Conservation (phyloP, 768 basidiomycete genomes). For the Termitomyces sp. region DNA sequence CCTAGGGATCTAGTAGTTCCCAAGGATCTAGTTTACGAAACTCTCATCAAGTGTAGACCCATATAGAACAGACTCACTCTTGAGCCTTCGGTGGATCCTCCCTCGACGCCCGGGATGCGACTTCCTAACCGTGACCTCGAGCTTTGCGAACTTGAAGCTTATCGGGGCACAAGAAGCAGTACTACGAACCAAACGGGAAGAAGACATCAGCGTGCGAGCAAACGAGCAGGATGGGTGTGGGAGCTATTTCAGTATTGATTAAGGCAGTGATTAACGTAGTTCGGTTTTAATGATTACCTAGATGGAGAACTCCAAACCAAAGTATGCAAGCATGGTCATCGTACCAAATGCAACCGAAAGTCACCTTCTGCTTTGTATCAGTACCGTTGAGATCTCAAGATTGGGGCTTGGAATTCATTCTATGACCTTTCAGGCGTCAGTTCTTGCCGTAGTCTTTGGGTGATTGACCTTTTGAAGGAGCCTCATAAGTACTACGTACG, state of each 20-base stretch:
- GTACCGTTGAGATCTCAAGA: not conserved
- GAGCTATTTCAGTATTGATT: not conserved
- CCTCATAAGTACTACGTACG: too few relatives aligned
- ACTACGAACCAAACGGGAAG: conserved; percentile 3
- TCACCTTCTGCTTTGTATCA: not conserved
- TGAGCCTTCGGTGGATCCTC: conserved; percentile 13
- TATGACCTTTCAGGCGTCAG: not conserved
- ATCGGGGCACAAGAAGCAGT: conserved; percentile 2
- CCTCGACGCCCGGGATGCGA: conserved; percentile 5
- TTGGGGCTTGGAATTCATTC: not conserved
- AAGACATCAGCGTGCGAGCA: not conserved
- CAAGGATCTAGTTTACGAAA: conserved; percentile 9
- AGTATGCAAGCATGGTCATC: too few relatives aligned
- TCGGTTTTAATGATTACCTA: not conserved
- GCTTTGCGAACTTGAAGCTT: not conserved
- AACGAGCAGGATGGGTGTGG: not conserved
- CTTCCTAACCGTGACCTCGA: conserved; percentile 6
- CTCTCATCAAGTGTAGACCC: conserved; percentile 4
- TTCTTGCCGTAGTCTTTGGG: not conserved
- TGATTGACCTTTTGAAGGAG: not conserved
- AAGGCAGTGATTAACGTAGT: too few relatives aligned
- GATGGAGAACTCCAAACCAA: not conserved
- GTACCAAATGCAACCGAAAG: not conserved
- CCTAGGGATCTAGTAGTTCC: conserved; percentile 5
- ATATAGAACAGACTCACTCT: conserved; percentile 3